These are phyloP conservation scores for Mycena polygramma DNA, from an alignment of 768 basidiomycete genomes.

Conservation along the genomic window DNA sequence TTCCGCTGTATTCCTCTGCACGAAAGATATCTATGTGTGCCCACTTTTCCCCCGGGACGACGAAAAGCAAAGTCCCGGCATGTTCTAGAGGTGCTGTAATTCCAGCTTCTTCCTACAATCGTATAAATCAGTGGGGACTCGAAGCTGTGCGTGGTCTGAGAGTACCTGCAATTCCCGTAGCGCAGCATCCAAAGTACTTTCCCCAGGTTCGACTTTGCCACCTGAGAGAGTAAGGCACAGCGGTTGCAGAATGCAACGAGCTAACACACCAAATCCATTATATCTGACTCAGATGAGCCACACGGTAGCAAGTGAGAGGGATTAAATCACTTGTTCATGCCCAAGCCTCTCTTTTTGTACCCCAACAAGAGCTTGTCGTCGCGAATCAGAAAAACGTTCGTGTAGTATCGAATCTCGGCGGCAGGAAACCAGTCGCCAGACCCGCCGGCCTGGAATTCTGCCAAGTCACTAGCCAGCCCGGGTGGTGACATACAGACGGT, in stretches of 20 bases:
- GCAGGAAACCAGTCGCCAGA: constrained; percentile 35
- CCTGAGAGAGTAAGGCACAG: constrained; percentile 45
- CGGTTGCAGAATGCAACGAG: not conserved
- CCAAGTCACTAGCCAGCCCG: constrained; percentile 14
- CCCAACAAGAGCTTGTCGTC: constrained; percentile 76
- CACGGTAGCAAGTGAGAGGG: not conserved
- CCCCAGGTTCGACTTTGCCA: constrained; percentile 85
- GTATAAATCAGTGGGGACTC: not conserved
- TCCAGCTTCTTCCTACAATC: constrained; percentile 83
- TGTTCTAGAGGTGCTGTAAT: constrained; percentile 74
- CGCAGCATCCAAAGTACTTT: constrained; percentile 79
- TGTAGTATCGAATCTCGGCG: constrained; percentile 58
- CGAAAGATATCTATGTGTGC: constrained; percentile 82
- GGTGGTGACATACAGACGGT: constrained; percentile 22
- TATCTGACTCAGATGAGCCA: constrained; percentile 59
- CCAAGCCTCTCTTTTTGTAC: constrained; percentile 85
- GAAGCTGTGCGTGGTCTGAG: not conserved
- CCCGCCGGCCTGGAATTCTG: constrained; percentile 16
- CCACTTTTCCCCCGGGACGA: constrained; percentile 63
- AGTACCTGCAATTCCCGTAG: constrained; percentile 76
- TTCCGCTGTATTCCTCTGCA: constrained; percentile 71
- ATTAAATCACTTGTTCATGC: constrained; percentile 65
- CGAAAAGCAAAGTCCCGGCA: constrained; percentile 76
- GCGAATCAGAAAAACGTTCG: constrained; percentile 77
- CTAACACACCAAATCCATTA: constrained; percentile 80